Evolutionary conservation across 1,284 basidiomycete species (phyloP), one percentile per base, ranked within the genome.

Genomic region (Polyporus tsugae): DNA sequence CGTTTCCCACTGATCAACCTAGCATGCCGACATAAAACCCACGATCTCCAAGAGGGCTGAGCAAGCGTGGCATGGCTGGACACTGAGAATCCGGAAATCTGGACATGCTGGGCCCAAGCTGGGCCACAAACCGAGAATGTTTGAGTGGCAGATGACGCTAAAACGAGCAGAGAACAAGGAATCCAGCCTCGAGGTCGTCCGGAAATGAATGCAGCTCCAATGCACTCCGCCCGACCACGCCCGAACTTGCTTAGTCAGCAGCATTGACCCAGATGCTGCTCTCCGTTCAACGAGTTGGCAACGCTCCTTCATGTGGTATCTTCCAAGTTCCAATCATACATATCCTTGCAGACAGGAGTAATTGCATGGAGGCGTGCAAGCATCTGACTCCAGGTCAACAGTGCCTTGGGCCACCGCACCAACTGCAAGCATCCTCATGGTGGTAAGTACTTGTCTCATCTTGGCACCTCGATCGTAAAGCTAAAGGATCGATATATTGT

Each of bases 21-120:
- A 53, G 29, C 29, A 29, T 29, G 52, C 52, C 22, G 29, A 58
- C 10, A 17, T 17, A 41, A 39, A 41, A 25, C 15, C 38, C 38
- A n/a, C 38, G 58, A 39, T 13, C 22, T 3, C n/a, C 11, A 38
- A 25, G 13, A 38, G 38, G 22, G 58, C 22, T 60, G 19, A 11
- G 22, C 36, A 10, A 39, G 6, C 36, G 55, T 39, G 58, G 58
- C 22, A 60, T 25, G 22, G n/a, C 4, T 60, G 22, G 58, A 39
- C 38, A 38, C 36, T 25, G 58, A 60, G 58, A 38, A 60, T 25
- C 36, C 6, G 58, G n/a, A 25, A n/a, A n/a, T 39, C 38, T 60
- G 9, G 58, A 60, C 58, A 60, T 38, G 38, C 52, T 60, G 7
- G 38, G 22, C n/a, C 6, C 58, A 60, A 22, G 38, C 52, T 60